phyloP scores from a whole-genome alignment of 495 filamentous ascomycete genomes.

The Penicillium alfredii region DNA sequence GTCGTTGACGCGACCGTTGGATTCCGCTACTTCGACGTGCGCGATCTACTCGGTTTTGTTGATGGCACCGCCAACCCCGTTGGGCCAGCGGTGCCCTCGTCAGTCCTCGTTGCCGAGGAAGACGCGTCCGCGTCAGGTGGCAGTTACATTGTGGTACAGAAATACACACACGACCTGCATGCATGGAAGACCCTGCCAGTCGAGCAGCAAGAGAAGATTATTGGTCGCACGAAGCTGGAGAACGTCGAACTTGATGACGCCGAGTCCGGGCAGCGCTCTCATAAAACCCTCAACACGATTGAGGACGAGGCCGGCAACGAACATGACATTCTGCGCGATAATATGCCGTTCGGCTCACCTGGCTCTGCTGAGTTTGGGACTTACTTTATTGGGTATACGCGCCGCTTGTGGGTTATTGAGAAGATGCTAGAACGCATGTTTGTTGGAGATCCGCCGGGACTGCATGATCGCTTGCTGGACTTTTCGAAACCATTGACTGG shows the following conservation, averaged over 20 bases:
- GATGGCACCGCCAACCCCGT: constrained; percentile 56
- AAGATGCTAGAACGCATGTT: constrained; percentile 55
- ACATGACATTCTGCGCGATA: constrained; percentile 50
- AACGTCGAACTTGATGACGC: constrained; percentile 53
- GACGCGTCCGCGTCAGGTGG: constrained; percentile 36
- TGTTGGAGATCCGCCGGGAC: constrained; percentile 46
- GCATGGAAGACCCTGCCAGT: constrained; percentile 40
- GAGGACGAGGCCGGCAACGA: constrained; percentile 47
- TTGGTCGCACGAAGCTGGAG: constrained; percentile 51
- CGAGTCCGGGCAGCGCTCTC: constrained; percentile 40
- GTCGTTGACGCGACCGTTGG: constrained; percentile 50
- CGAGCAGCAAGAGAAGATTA: constrained; percentile 50
- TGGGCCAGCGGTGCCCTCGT: constrained; percentile 37
- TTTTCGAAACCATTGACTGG: constrained; percentile 51
- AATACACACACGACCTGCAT: constrained; percentile 50
- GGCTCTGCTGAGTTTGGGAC: constrained; percentile 50
- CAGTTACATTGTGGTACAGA: constrained; percentile 54
- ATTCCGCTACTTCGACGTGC: constrained; percentile 55
- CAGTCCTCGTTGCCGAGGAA: constrained; percentile 42
- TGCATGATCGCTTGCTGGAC: constrained; percentile 52
- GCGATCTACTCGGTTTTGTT: constrained; percentile 55
- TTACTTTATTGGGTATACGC: constrained; percentile 55
- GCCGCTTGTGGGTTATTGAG: constrained; percentile 52
- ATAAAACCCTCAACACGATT: constrained; percentile 51
- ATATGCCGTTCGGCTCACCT: constrained; percentile 56